These are phyloP conservation scores for Echeveria elegans DNA, from an alignment of 164 flowering plant genomes.

Conservation along the genomic window DNA sequence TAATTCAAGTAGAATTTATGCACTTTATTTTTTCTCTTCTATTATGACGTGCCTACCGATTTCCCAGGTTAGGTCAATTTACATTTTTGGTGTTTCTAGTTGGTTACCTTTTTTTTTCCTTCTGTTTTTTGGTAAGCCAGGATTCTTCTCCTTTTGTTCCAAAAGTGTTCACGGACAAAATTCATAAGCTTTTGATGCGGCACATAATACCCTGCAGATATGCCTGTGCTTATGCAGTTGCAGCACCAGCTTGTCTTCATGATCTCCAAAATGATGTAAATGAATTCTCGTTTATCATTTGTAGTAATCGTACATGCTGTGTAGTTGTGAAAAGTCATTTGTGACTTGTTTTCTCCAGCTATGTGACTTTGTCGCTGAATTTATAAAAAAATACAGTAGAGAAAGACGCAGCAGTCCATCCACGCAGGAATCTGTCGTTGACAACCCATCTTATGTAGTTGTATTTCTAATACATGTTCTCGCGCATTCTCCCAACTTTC, in stretches of 20 bases:
- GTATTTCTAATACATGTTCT: constrained; percentile 77
- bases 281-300: constrained; percentile 5
- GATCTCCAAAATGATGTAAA: constrained; percentile 51
- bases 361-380: constrained; percentile 55
- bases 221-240: constrained; percentile 81
- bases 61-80: neutral
- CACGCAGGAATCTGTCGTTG: constrained; percentile 31
- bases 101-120: neutral
- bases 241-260: constrained; percentile 38
- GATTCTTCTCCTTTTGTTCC: constrained; percentile 45
- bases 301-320: neutral
- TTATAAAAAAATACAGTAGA: constrained; percentile 42
- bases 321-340: constrained; percentile 9
- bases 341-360: constrained; percentile 30
- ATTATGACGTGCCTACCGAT: neutral
- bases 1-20: neutral
- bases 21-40: neutral
- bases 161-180: constrained; percentile 45
- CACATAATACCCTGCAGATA: constrained; percentile 58
- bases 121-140: constrained; percentile 27
- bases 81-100: neutral
- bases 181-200: constrained; percentile 49
- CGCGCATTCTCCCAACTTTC: constrained; percentile 67
- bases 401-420: constrained; percentile 27
- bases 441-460: constrained; percentile 54